These are phyloP conservation scores for Fusarium praegraminearum DNA, from an alignment of 2,329 filamentous ascomycete genomes.

Conservation along the genomic window DNA sequence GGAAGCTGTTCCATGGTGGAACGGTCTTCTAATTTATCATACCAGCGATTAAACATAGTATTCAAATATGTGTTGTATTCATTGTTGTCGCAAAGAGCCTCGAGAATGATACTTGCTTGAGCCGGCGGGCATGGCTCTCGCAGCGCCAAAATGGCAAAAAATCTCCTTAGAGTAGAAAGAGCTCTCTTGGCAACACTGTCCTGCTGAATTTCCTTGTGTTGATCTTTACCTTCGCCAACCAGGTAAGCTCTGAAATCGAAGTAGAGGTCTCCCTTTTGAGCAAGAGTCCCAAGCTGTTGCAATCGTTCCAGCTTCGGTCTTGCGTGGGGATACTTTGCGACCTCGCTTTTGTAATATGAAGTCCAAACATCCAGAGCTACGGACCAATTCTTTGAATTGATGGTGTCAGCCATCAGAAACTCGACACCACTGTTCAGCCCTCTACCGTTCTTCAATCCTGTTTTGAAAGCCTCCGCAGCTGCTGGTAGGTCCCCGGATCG, in stretches of 20 bases:
- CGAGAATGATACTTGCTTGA: slow-evolving; percentile 56
- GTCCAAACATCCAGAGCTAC: slow-evolving; percentile 54
- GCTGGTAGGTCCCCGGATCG: slow-evolving; percentile 53
- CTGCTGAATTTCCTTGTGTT: slow-evolving; percentile 42
- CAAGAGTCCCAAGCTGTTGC: slow-evolving; percentile 44
- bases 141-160: slow-evolving; percentile 51
- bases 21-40: slow-evolving; percentile 46
- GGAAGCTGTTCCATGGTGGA: slow-evolving; percentile 52
- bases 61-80: slow-evolving; percentile 61
- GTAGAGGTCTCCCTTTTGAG: slow-evolving; percentile 50
- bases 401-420: slow-evolving; percentile 56
- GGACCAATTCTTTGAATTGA: slow-evolving; percentile 55
- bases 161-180: slow-evolving; percentile 48
- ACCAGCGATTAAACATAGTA: slow-evolving; percentile 49
- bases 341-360: slow-evolving; percentile 47
- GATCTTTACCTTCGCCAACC: slow-evolving; percentile 43
- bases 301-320: slow-evolving; percentile 35
- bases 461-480: slow-evolving; percentile 57
- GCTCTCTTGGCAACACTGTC: slow-evolving; percentile 39
- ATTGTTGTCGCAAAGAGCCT: slow-evolving; percentile 52
- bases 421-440: slow-evolving; percentile 58
- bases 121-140: slow-evolving; percentile 51
- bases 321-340: slow-evolving; percentile 11
- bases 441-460: slow-evolving; percentile 51
- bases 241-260: slow-evolving; percentile 53